Conservation (phyloP, 139 green algal genomes). For the Chlamydomonas incerta region DNA sequence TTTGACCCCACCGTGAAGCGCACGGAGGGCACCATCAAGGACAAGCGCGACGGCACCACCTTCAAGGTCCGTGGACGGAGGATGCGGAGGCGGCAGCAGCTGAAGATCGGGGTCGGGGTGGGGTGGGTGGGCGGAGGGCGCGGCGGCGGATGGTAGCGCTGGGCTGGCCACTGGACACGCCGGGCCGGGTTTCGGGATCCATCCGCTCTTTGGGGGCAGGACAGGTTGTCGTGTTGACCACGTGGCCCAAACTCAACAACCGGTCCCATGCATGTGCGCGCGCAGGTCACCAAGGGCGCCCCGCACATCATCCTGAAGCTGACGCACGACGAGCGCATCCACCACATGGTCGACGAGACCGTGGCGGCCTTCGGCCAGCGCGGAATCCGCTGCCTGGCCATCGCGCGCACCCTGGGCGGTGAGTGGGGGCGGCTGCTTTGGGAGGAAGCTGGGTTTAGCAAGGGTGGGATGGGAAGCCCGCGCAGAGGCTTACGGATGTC, state of each 20-base stretch:
- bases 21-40: conserved; percentile 76
- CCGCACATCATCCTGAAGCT: conserved; percentile 60
- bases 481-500: too few species aligned
- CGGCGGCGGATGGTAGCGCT: too few species aligned
- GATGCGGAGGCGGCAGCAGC: background rate
- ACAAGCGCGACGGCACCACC: conserved; percentile 60
- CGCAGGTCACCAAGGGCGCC: conserved; percentile 79
- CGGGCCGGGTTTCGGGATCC: too few species aligned
- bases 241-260: too few species aligned
- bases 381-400: conserved; percentile 84
- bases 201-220: too few species aligned
- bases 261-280: too few species aligned
- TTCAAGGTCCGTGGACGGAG: conserved; percentile 70
- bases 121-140: too few species aligned
- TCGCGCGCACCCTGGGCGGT: conserved; percentile 58
- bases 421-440: too few species aligned
- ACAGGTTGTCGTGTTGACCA: too few species aligned
- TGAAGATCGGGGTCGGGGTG: background rate
- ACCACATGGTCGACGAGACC: conserved; percentile 35
- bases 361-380: conserved; percentile 77
- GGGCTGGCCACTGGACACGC: too few species aligned
- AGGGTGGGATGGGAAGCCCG: too few species aligned
- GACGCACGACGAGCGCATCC: conserved; percentile 4
- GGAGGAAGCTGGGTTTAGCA: too few species aligned
- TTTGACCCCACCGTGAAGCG: conserved; percentile 93